Base-by-base conservation (phyloP, 331 rosid genomes). In the Prunus yedoensis region DNA sequence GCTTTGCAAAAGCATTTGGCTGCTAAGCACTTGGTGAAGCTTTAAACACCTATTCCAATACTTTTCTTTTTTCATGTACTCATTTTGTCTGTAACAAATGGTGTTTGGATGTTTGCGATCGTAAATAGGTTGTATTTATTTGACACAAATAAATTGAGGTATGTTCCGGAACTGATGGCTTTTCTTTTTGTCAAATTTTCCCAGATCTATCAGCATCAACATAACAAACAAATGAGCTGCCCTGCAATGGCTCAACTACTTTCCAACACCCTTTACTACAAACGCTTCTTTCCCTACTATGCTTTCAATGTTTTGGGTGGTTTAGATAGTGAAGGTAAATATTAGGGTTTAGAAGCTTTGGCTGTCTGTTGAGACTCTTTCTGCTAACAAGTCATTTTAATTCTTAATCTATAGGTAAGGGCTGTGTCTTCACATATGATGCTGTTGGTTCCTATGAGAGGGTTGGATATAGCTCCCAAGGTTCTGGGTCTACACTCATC, bases 191-290 rank as follows among this genome's bases (percentile, higher is more conserved):
- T 65, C 70, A n/a, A 30, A 47, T 2, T 56, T 49, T 70, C 21
- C 75, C 91, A 93, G 98, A 88, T 82, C 66, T 93, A 93, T 82
- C 98, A 91, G 78, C 98, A 93, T 81, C 98, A 93, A 58, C 98
- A 93, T 83, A 93, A 93, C 91, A 93, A 93, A 70, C 97, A 93
- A 85, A 93, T 93, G 98, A 93, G 98, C 85, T 93, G 97, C 90
- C 97, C 97, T 73, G 98, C 92, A 12, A 91, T 93, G 98, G 98
- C 85, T 68, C 98, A 93, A 74, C 75, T 93, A 69, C 96, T 93
- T 74, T 93, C 98, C 7, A 93, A 93, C 83, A 93, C 98, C 8
- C 96, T 93, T 38, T 91, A 93, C 79, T 93, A 84, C 87, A 93
- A 93, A 69, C 96, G 98, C 32, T 93, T 93, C 88, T 93, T 93